Base-by-base conservation (phyloP, 805 yeast genomes). In the Hanseniaspora vineae region DNA sequence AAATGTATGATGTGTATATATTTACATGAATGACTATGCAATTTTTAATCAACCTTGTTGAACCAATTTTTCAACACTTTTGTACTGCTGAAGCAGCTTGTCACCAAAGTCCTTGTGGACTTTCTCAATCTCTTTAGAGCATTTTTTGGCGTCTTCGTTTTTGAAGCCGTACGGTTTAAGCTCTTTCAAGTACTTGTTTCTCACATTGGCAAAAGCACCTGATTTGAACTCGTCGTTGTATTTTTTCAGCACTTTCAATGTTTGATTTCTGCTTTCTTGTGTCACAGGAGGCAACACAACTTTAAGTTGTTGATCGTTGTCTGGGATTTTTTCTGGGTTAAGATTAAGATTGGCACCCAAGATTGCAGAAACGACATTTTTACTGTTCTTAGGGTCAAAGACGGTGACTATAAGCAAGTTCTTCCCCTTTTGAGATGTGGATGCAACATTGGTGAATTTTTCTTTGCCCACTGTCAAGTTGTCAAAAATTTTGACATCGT, bases 231-330 rank as follows among this genome's bases (percentile, higher is more conserved):
- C 72, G 53, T 87, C 95, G 53, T 70, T 77, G 1, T 73, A 70
- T n/a, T 70, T 73, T 59, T 87, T 88, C 60, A 86, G 67, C 11
- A 74, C 72, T 57, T 78, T 81, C 9, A 70, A 73, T 45, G 68
- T 64, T 49, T 75, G 80, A 51, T 69, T 58, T 66, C 68, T 80
- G 29, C 80, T 68, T 49, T 83, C 94, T 5, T 80, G 73, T 3
- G 90, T 80, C 15, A 81, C 74, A 23, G 87, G 79, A 14, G 95
- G 94, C 50, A 88, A 67, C 1, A 84, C 75, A 15, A 87, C 81
- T 53, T 77, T 78, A 57, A 90, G 68, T 32, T 81, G 71, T 63
- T 83, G 94, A 33, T 80, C 78, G 59, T 83, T 84, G 47, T 76
- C 68, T 1, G 84, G 77, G 50, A 86, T 89, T 19, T 70, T 71